Percentiles rank a stretch among this genome's conserved stretches.
Conservation (phyloP, 73 alveolate genomes). For the Tetrahymena malaccensis region DNA sequence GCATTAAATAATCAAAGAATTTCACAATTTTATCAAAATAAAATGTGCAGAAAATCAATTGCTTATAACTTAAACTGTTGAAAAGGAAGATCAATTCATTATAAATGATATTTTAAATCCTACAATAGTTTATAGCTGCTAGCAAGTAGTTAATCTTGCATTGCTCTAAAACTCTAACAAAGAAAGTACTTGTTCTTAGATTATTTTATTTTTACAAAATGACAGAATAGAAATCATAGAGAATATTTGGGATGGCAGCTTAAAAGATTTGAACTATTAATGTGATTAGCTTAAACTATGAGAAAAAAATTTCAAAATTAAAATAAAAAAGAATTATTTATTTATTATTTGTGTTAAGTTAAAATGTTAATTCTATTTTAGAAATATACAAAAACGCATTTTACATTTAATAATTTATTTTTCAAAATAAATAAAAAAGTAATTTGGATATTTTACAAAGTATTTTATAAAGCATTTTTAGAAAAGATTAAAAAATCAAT, state of each 20-base stretch:
- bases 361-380: too few relatives aligned
- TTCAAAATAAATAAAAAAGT: too few relatives aligned
- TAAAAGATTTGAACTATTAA: neutral
- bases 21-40: neutral
- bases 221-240: neutral
- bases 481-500: too few relatives aligned
- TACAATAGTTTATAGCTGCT: neutral
- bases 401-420: too few relatives aligned
- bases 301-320: neutral
- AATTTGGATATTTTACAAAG: too few relatives aligned
- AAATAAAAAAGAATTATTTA: too few relatives aligned
- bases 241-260: neutral
- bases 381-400: too few relatives aligned
- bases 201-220: neutral
- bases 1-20: neutral
- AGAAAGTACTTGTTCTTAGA: neutral
- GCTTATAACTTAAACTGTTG: neutral
- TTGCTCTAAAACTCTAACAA: neutral
- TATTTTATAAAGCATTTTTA: too few relatives aligned
- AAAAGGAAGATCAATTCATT: neutral
- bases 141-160: neutral
- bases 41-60: neutral
- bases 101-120: neutral
- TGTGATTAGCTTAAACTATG: neutral
- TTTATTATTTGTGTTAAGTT: too few relatives aligned